phyloP scores from a whole-genome alignment of 768 basidiomycete species.

The Trametes maxima region DNA sequence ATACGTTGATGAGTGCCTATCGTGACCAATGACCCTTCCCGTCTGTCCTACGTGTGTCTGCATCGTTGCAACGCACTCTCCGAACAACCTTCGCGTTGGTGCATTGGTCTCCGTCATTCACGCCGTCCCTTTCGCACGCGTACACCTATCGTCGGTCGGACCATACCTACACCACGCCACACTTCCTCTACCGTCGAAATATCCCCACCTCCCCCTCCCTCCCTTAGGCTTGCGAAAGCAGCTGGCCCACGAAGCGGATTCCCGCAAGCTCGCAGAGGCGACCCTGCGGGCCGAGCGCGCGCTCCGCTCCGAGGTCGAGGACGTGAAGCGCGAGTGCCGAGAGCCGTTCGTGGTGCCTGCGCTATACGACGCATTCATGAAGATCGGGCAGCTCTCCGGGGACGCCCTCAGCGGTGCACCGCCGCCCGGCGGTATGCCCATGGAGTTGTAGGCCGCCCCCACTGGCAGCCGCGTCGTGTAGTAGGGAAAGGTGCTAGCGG shows the following conservation, averaged over 20 bases:
- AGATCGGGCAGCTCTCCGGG: slow-evolving; percentile 31
- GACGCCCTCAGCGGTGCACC: slow-evolving; percentile 21
- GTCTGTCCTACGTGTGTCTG: not conserved
- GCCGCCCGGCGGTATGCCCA: not conserved
- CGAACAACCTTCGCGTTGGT: not conserved
- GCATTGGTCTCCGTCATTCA: not conserved
- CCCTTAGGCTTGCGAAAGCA: slow-evolving; percentile 26
- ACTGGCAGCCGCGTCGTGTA: slow-evolving; percentile 5
- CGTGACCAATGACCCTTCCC: not conserved
- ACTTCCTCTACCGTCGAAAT: not conserved
- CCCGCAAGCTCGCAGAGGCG: slow-evolving; percentile 27
- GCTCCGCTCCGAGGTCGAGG: slow-evolving; percentile 28
- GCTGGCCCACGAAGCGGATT: slow-evolving; percentile 23
- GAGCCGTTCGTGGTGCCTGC: slow-evolving; percentile 37
- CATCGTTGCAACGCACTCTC: not conserved
- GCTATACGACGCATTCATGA: slow-evolving; percentile 35
- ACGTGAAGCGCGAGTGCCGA: slow-evolving; percentile 30
- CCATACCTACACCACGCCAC: not conserved
- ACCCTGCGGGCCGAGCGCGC: slow-evolving; percentile 29
- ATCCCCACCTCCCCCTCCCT: not conserved
- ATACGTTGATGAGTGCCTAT: not conserved
- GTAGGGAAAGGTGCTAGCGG: not conserved
- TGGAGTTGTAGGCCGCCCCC: slow-evolving; percentile 3
- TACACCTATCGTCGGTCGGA: no score
- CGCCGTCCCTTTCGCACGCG: not conserved